phyloP scores from a whole-genome alignment of 2,329 filamentous ascomycete genomes.

The Rutstroemia sp. region DNA sequence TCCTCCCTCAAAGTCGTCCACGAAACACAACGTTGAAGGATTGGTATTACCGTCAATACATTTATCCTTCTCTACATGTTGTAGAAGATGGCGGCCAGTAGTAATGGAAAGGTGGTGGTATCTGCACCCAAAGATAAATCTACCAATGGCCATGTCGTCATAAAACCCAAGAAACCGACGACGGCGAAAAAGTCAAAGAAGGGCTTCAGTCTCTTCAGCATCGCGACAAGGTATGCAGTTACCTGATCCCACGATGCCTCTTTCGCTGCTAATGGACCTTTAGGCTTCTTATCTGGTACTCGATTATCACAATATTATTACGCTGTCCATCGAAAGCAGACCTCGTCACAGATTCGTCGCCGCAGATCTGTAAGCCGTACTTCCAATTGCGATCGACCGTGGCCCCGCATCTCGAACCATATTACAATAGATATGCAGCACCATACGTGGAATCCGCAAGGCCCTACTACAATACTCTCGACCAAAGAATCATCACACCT shows the following conservation, averaged over 20 bases:
- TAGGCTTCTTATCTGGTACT: conserved; percentile 80
- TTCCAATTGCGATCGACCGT: conserved; percentile 55
- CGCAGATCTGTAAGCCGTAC: conserved; percentile 79
- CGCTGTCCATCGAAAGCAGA: conserved; percentile 68
- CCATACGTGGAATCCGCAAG: conserved; percentile 71
- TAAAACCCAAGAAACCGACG: conserved; percentile 28
- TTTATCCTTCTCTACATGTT: conserved; percentile 15
- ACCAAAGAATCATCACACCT: conserved; percentile 62
- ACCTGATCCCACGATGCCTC: not conserved
- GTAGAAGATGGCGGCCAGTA: conserved; percentile 32
- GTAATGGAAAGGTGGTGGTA: conserved; percentile 32
- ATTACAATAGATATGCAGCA: conserved; percentile 77
- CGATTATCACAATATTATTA: conserved; percentile 72
- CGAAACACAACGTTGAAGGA: not conserved
- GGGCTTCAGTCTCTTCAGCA: conserved; percentile 36
- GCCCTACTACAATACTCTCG: conserved; percentile 63
- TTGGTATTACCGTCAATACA: not conserved
- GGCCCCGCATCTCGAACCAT: conserved; percentile 71
- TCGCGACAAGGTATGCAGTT: conserved; percentile 45
- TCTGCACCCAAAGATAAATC: conserved; percentile 30
- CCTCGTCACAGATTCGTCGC: conserved; percentile 61
- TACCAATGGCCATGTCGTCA: conserved; percentile 34
- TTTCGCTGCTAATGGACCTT: conserved; percentile 1
- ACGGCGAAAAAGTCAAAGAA: conserved; percentile 16
- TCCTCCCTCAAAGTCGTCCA: not conserved